A percentile compares a stretch with the other conserved stretches of the same genome.
Conservation (phyloP, 345 rosid genomes). For the Brassica rapa region DNA sequence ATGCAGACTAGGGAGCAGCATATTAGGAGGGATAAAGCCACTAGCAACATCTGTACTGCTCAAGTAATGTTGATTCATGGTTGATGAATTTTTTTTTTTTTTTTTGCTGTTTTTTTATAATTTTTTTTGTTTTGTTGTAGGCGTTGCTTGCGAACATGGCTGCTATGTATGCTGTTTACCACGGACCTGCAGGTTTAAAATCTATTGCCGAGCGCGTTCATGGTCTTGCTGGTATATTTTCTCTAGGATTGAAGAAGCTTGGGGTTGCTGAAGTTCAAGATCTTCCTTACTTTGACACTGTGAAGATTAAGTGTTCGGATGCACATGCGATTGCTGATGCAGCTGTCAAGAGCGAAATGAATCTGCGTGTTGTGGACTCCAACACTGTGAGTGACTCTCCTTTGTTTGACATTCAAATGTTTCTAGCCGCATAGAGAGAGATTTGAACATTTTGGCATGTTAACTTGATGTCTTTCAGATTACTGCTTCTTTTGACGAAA, state of each 20-base stretch:
- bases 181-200: conserved; percentile 93
- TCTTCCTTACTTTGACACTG: conserved; percentile 92
- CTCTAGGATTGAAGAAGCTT: conserved; percentile 87
- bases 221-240: conserved; percentile 89
- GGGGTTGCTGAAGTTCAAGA: conserved; percentile 82
- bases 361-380: conserved; percentile 79
- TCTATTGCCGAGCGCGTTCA: conserved; percentile 81
- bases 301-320: conserved; percentile 80
- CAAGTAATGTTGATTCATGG: conserved; percentile 56
- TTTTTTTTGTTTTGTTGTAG: conserved; percentile 40
- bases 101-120: not conserved
- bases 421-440: not conserved
- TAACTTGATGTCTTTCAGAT: conserved; percentile 47
- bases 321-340: conserved; percentile 79
- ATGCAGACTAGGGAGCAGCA: conserved; percentile 99
- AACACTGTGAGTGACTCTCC: conserved; percentile 64
- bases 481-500: conserved; percentile 92
- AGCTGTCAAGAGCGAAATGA: conserved; percentile 70
- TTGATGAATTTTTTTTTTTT: conserved; percentile 6
- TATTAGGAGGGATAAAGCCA: conserved; percentile 98
- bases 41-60: conserved; percentile 99
- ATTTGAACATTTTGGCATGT: conserved; percentile 17
- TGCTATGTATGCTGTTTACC: conserved; percentile 97
- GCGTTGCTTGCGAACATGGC: conserved; percentile 99
- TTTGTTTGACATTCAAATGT: conserved; percentile 21